phyloP scores from a whole-genome alignment of 75 land plant species.

The Isoetes taiwanensis region DNA sequence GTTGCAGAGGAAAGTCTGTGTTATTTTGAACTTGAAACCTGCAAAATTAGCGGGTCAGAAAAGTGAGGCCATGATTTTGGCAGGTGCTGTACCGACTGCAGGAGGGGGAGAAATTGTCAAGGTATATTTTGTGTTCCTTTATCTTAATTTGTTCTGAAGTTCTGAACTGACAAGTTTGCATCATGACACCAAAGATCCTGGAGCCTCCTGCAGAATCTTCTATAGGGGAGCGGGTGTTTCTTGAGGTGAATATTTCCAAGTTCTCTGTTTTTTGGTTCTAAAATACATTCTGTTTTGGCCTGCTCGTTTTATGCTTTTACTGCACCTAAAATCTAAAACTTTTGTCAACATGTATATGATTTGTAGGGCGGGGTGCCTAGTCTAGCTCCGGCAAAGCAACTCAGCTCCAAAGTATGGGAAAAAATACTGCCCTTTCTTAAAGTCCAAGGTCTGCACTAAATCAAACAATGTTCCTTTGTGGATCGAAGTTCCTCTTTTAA shows the following conservation, averaged over 20 bases:
- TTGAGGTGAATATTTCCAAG: slow-evolving; percentile 10
- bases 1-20: slow-evolving; percentile 24
- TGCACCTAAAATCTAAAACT: neutral
- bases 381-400: slow-evolving; percentile 22
- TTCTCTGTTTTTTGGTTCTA: neutral
- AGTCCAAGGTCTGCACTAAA: slow-evolving; percentile 15
- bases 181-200: slow-evolving; percentile 11
- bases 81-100: slow-evolving; percentile 16
- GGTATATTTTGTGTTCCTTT: slow-evolving; percentile 6
- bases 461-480: neutral
- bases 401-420: slow-evolving; percentile 32
- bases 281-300: neutral
- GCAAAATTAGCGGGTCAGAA: slow-evolving; percentile 32
- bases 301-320: neutral
- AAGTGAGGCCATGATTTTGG: slow-evolving; percentile 36
- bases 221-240: slow-evolving; percentile 22
- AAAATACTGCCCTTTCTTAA: slow-evolving; percentile 20
- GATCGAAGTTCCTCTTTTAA: neutral
- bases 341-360: neutral
- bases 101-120: slow-evolving; percentile 23
- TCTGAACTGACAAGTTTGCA: neutral
- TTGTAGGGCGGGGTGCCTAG: neutral
- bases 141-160: neutral
- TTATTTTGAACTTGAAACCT: slow-evolving; percentile 25
- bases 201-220: slow-evolving; percentile 18